Evolutionary conservation across 306 rosid species (phyloP), one percentile per base, ranked within the genome.

Genomic region (Acacia crassicarpa): DNA sequence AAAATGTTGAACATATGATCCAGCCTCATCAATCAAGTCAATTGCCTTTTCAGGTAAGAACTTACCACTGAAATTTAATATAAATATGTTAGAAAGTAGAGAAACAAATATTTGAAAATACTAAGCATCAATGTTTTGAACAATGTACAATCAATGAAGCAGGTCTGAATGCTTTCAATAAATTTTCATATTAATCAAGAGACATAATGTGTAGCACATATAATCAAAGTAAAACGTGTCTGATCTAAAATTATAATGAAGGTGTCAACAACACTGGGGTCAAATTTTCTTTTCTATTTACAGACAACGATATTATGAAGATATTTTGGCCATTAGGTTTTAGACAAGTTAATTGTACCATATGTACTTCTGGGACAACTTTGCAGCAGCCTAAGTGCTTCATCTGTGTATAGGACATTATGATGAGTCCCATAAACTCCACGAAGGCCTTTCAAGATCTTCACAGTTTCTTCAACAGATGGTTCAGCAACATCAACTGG

Each of bases 331-430:
- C 66, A 59, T 22, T 10, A 23, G 23, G 33, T 59, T 59, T 23
- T 1, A 43, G 38, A 27, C 13, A 45, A 63, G 48, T 43, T 27
- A 70, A 12, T 71, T 23, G 40, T 77, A 89, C 95, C 95, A 86
- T 77, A 91, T 82, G 84, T 91, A 90, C 84, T 90, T 89, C 46
- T 88, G 84, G 30, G 93, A 91, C 49, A 91, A 84, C 79, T 82
- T 90, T 20, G 92, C 93, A 65, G 93, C 93, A 81, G 93, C 78
- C 48, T 86, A 63, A 91, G 79, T 40, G 96, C 88, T 83, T 89
- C 92, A 62, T 91, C 91, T 6, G 96, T 91, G 82, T 90, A 89
- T 20, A 84, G 92, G 46, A 91, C 91, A 80, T 91, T 91, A 90
- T 90, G 92, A 78, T 91, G 93, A 76, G 89, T 85, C 81, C 90